phyloP scores from a whole-genome alignment of 306 rosid genomes.

The Citrullus mucosospermus region DNA sequence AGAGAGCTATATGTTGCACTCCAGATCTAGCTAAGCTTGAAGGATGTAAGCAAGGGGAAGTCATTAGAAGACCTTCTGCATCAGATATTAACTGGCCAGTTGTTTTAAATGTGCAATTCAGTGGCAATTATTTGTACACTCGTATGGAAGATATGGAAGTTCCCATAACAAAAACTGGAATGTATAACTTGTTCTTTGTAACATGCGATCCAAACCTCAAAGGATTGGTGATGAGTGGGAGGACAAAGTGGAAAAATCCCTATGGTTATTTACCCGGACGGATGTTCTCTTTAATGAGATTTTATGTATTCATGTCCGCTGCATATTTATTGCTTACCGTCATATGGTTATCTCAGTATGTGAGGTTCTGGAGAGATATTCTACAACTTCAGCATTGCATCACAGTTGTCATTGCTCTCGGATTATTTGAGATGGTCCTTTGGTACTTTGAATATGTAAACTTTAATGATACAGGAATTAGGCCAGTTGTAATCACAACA shows the following conservation, averaged over 20 bases:
- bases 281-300: conserved; percentile 79
- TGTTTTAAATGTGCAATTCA: conserved; percentile 40
- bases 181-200: conserved; percentile 88
- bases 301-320: conserved; percentile 61
- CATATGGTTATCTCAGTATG: conserved; percentile 77
- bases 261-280: conserved; percentile 88
- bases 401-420: conserved; percentile 63
- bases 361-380: conserved; percentile 81
- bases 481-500: conserved; percentile 68
- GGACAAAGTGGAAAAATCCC: conserved; percentile 84
- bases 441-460: conserved; percentile 82
- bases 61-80: conserved; percentile 72
- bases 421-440: conserved; percentile 88
- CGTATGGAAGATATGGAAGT: conserved; percentile 30
- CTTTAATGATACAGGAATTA: conserved; percentile 62
- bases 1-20: conserved; percentile 87
- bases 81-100: conserved; percentile 66
- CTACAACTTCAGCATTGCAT: conserved; percentile 94
- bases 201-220: conserved; percentile 85
- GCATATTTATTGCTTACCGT: conserved; percentile 53
- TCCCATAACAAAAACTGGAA: conserved; percentile 63
- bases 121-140: conserved; percentile 21
- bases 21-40: conserved; percentile 87
- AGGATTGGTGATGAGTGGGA: conserved; percentile 71
- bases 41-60: conserved; percentile 88